Conservation (phyloP, 768 basidiomycete genomes). For the Tricholoma saponaceum region DNA sequence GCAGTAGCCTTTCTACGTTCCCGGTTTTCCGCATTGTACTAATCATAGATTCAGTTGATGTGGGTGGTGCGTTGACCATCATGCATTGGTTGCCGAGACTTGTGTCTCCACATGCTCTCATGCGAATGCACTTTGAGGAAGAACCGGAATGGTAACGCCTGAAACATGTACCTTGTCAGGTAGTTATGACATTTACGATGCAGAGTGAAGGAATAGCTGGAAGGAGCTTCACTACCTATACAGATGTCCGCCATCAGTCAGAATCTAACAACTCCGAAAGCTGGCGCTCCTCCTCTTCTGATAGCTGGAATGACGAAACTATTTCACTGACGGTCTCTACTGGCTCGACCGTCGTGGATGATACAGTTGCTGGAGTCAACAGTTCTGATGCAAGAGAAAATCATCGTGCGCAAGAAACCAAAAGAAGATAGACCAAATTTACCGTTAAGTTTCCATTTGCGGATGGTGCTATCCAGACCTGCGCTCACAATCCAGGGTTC, state of each 20-base stretch:
- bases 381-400: slow-evolving; percentile 29
- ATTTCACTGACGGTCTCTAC: slow-evolving; percentile 9
- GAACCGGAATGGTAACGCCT: too few relatives aligned
- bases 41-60: too few relatives aligned
- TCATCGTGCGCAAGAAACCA: neutral
- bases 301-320: slow-evolving; percentile 41
- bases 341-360: slow-evolving; percentile 9
- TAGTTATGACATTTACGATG: neutral
- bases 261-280: slow-evolving; percentile 66
- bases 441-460: slow-evolving; percentile 81
- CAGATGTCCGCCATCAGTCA: slow-evolving; percentile 15
- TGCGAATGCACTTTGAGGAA: too few relatives aligned
- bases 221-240: neutral
- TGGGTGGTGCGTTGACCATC: too few relatives aligned
- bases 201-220: neutral
- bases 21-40: too few relatives aligned
- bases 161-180: neutral
- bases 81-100: too few relatives aligned
- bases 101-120: too few relatives aligned
- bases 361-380: slow-evolving; percentile 27
- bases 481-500: slow-evolving; percentile 84
- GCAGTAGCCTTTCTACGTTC: too few relatives aligned
- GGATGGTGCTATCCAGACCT: slow-evolving; percentile 82
- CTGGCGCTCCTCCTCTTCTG: slow-evolving; percentile 89
- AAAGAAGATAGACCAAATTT: slow-evolving; percentile 12